Percentiles rank a stretch among this genome's conserved stretches.
Conservation (phyloP, 1,284 basidiomycete genomes). For the Meira nashicola region DNA sequence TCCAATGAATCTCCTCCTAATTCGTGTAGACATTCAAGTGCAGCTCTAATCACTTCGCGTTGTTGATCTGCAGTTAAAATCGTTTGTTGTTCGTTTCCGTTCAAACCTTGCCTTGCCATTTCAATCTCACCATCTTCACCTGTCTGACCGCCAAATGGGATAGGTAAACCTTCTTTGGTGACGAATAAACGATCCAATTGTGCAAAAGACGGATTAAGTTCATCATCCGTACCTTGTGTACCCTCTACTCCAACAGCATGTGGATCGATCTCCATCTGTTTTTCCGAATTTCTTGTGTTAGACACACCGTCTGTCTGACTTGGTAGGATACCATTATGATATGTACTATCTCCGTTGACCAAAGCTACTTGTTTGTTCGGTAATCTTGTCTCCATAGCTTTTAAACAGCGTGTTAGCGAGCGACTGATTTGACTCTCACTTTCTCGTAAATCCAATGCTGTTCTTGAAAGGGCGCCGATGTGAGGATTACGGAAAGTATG, state of each 20-base stretch:
- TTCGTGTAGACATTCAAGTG: constrained; percentile 51
- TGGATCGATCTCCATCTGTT: constrained; percentile 7
- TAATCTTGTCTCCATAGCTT: constrained; percentile 33
- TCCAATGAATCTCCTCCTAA: constrained; percentile 57
- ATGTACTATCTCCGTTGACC: background rate
- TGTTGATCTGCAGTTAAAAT: constrained; percentile 20
- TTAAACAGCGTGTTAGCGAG: constrained; percentile 46
- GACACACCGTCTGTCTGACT: background rate
- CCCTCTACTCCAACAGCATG: constrained; percentile 13
- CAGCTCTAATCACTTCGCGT: constrained; percentile 42
- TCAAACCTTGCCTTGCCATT: background rate
- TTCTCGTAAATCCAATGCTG: constrained; percentile 49
- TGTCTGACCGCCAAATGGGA: constrained; percentile 15
- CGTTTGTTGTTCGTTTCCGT: background rate
- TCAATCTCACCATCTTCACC: constrained; percentile 1
- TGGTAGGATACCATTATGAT: background rate
- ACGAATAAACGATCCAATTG: constrained; percentile 47
- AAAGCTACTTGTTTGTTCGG: no score
- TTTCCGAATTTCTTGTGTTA: background rate
- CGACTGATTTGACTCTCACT: constrained; percentile 45
- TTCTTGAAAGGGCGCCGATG: constrained; percentile 46
- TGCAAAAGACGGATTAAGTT: constrained; percentile 38
- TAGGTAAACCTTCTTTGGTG: constrained; percentile 39
- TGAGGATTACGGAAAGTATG: constrained; percentile 51
- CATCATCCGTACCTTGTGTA: constrained; percentile 9